phyloP scores from a whole-genome alignment of 2,329 filamentous ascomycete species.

The Neophaeococcomyces aloes region DNA sequence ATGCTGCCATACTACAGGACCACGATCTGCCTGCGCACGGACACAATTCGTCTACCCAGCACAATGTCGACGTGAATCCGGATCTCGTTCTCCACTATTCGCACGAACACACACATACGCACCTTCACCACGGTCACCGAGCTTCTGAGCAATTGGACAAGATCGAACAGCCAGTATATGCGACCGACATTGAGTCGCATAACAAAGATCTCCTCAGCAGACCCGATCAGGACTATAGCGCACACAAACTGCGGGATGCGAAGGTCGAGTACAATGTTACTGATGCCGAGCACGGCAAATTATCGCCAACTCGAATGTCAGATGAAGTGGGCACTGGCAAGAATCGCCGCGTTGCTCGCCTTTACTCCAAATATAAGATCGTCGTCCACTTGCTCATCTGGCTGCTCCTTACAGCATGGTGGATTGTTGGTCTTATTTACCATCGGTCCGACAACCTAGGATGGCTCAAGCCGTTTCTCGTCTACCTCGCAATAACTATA shows the following conservation, averaged over 20 bases:
- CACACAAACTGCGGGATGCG: conserved; percentile 26
- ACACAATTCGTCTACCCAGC: conserved; percentile 19
- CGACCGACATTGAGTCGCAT: conserved; percentile 33
- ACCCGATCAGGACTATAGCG: conserved; percentile 33
- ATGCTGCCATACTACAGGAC: conserved; percentile 4
- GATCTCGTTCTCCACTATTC: conserved; percentile 30
- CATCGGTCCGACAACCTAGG: conserved; percentile 61
- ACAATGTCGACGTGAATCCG: conserved; percentile 18
- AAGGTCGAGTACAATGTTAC: conserved; percentile 20
- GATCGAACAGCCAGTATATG: conserved; percentile 40
- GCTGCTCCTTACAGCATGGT: conserved; percentile 44
- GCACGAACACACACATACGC: conserved; percentile 31
- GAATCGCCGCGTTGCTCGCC: conserved; percentile 25
- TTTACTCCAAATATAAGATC: conserved; percentile 40
- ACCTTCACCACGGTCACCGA: conserved; percentile 29
- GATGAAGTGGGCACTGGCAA: conserved; percentile 26
- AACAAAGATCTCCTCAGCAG: conserved; percentile 28
- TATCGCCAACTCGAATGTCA: conserved; percentile 17
- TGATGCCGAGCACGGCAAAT: conserved; percentile 35
- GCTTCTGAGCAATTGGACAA: conserved; percentile 27
- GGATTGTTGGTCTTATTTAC: conserved; percentile 63
- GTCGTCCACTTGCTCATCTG: conserved; percentile 34
- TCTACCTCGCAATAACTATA: conserved; percentile 65
- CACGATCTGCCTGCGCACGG: conserved; percentile 19
- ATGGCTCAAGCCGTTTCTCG: conserved; percentile 74